Conservation (phyloP, 208 protist genomes). For the Wallacemonas rigidus region DNA sequence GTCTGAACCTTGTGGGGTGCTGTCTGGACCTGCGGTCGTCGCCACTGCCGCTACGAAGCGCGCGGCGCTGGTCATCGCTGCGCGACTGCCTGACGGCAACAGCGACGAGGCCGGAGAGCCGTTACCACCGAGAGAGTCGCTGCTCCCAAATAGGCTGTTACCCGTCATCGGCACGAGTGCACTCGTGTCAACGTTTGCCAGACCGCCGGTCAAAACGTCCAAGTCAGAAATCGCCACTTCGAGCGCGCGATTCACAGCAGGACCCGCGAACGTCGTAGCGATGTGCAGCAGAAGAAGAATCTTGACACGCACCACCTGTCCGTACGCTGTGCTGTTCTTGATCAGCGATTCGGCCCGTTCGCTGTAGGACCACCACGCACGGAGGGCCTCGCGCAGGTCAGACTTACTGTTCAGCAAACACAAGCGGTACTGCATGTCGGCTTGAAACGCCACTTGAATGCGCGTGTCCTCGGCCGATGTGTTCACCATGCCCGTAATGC, state of each 20-base stretch:
- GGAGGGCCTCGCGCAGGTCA: slow-evolving; percentile 40
- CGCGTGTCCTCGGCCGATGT: slow-evolving; percentile 27
- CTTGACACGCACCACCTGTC: slow-evolving; percentile 36
- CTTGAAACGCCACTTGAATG: slow-evolving; percentile 24
- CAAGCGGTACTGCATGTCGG: slow-evolving; percentile 27
- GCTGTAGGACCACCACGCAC: slow-evolving; percentile 36
- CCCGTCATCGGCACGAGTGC: background rate
- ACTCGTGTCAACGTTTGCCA: slow-evolving; percentile 26
- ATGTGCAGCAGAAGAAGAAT: slow-evolving; percentile 37
- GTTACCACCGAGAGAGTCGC: background rate
- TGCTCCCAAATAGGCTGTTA: background rate
- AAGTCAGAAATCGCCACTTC: slow-evolving; percentile 37
- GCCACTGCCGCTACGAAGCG: background rate
- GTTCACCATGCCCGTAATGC: background rate
- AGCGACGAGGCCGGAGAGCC: background rate
- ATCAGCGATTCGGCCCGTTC: slow-evolving; percentile 37
- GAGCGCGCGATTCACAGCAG: slow-evolving; percentile 32
- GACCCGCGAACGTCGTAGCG: slow-evolving; percentile 32
- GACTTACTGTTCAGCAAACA: slow-evolving; percentile 39
- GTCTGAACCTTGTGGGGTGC: background rate
- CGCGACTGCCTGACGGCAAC: background rate
- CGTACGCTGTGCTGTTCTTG: slow-evolving; percentile 34
- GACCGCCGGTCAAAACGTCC: slow-evolving; percentile 38
- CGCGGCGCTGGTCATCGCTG: background rate
- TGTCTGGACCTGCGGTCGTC: background rate